Evolutionary conservation across 163 green algal genomes (phyloP).

Genomic region (Prototheca wickerhamii): DNA sequence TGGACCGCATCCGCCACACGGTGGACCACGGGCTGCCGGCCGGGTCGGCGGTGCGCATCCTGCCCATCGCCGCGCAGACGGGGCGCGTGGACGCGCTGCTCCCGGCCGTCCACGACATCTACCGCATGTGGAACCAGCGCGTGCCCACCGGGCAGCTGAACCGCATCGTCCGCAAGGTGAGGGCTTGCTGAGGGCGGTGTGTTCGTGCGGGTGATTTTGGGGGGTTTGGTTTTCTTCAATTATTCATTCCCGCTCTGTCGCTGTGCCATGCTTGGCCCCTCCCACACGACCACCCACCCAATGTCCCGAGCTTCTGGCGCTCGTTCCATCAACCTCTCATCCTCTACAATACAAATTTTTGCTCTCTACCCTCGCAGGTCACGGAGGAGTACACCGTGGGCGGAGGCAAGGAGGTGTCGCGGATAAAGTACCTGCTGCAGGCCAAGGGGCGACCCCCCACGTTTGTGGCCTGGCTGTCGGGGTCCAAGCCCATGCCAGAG

Average conservation of each 20-base stretch:
- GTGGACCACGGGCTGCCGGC: not conserved
- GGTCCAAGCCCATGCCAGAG: conserved; percentile 27
- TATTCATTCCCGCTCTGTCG: not conserved
- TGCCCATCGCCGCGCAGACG: conserved; percentile 41
- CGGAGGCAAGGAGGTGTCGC: conserved; percentile 30
- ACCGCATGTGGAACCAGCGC: conserved; percentile 54
- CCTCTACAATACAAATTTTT: not conserved
- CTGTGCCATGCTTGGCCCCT: no score
- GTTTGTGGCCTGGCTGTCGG: conserved; percentile 58
- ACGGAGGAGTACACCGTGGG: conserved; percentile 17
- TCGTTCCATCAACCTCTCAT: no score
- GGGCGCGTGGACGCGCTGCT: conserved; percentile 47
- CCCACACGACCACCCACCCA: no score
- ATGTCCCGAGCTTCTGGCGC: no score
- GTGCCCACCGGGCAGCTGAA: conserved; percentile 61
- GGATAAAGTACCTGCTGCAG: conserved; percentile 58
- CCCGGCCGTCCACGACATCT: conserved; percentile 32
- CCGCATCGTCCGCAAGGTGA: conserved; percentile 47
- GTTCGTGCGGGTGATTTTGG: not conserved
- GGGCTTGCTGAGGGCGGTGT: conserved; percentile 7
- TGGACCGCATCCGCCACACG: not conserved
- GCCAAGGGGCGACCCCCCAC: conserved; percentile 55
- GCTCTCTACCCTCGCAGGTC: not conserved
- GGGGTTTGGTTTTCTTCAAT: not conserved
- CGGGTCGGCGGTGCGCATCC: conserved; percentile 12